Percentiles rank a stretch among this genome's conserved stretches.
phyloP scores from a whole-genome alignment of 176 grass and related monocot species.

The Oryza coarctata region DNA sequence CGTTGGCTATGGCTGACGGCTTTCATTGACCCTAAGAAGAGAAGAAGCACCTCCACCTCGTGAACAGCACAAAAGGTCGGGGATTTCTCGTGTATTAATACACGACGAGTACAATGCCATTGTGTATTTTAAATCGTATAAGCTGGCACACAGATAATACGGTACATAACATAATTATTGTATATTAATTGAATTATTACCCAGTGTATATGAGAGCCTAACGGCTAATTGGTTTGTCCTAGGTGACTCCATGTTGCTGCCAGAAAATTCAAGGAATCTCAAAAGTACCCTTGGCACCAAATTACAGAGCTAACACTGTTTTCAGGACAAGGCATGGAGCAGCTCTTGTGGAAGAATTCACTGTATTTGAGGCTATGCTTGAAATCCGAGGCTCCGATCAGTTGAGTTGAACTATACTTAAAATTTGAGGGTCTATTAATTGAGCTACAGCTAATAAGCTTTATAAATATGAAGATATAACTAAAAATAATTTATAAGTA shows the following conservation, averaged over 20 bases:
- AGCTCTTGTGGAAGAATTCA: neutral
- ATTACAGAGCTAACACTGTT: neutral
- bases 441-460: no score
- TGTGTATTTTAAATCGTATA: neutral
- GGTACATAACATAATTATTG: neutral
- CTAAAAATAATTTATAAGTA: no score
- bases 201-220: neutral
- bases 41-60: constrained; percentile 29
- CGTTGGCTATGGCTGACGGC: constrained; percentile 13
- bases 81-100: neutral
- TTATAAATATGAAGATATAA: no score
- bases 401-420: no score
- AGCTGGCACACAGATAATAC: neutral
- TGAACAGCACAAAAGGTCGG: constrained; percentile 33
- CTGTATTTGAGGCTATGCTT: no score
- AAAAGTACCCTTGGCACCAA: no score
- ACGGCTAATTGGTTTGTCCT: neutral
- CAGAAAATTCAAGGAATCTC: neutral
- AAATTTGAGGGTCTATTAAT: no score
- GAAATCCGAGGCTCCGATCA: no score
- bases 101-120: neutral
- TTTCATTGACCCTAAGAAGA: neutral
- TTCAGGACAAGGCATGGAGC: neutral
- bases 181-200: neutral
- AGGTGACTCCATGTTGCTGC: neutral